phyloP scores from a whole-genome alignment of 2,329 filamentous ascomycete genomes.

The Aspergillus fischeri region DNA sequence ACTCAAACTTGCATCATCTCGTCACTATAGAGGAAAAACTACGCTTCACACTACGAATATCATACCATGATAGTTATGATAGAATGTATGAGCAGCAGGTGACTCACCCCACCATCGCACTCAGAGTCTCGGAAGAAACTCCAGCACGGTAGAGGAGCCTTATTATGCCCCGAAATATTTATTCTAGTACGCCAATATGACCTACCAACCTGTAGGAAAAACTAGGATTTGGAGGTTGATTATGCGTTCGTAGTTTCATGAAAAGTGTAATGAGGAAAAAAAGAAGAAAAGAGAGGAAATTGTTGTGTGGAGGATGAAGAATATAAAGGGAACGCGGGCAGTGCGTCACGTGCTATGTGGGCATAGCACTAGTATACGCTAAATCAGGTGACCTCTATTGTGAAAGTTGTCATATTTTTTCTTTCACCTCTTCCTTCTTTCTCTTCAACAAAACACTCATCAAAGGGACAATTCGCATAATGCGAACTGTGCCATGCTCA shows the following conservation, averaged over 20 bases:
- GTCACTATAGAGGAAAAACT: not conserved
- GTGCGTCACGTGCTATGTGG: slow-evolving; percentile 13
- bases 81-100: slow-evolving; percentile 38
- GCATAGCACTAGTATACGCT: not conserved
- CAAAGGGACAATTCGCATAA: not conserved
- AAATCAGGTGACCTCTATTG: not conserved
- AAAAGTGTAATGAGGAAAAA: slow-evolving; percentile 37
- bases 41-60: not conserved
- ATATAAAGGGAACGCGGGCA: not conserved
- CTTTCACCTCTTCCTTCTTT: not conserved
- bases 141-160: slow-evolving; percentile 30
- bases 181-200: slow-evolving; percentile 49
- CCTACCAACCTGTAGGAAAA: slow-evolving; percentile 40
- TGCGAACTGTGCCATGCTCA: not conserved
- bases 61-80: not conserved
- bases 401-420: slow-evolving; percentile 3
- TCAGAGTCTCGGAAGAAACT: slow-evolving; percentile 20
- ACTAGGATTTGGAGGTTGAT: slow-evolving; percentile 45
- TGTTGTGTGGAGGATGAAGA: not conserved
- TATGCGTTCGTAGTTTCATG: slow-evolving; percentile 43
- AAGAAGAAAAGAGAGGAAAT: slow-evolving; percentile 12
- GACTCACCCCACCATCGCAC: slow-evolving; percentile 34
- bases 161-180: slow-evolving; percentile 26
- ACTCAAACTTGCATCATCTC: not conserved
- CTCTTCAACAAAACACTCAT: not conserved